phyloP scores from a whole-genome alignment of 1,284 basidiomycete genomes.

The Pseudozyma hubeiensis region DNA sequence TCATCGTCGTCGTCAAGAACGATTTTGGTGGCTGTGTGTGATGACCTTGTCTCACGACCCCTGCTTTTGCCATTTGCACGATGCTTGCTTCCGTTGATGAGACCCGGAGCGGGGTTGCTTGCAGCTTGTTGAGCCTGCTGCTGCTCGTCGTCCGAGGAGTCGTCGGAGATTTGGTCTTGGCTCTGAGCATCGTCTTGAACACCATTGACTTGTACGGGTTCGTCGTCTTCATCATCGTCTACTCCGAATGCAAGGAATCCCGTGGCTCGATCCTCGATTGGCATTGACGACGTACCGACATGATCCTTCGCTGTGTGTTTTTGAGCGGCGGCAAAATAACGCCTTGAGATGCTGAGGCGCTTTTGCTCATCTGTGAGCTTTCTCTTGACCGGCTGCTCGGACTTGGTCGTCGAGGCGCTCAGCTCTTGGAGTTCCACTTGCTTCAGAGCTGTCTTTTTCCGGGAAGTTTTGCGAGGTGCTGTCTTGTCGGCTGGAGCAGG shows the following conservation, averaged over 20 bases:
- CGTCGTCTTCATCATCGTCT: constrained; percentile 19
- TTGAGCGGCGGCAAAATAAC: constrained; percentile 25
- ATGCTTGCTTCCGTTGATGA: background rate
- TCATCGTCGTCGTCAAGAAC: constrained; percentile 1
- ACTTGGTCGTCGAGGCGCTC: background rate
- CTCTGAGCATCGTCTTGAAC: constrained; percentile 1
- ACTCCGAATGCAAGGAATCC: constrained; percentile 35
- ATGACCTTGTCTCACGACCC: background rate
- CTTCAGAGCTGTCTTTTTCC: background rate
- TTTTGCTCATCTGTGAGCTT: constrained; percentile 10
- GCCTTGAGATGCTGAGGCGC: constrained; percentile 16
- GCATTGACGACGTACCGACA: constrained; percentile 23
- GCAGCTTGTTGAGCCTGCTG: background rate
- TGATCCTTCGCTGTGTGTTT: constrained; percentile 3
- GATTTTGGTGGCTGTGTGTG: background rate
- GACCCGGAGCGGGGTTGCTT: background rate
- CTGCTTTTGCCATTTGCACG: constrained; percentile 12
- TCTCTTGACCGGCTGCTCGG: constrained; percentile 4
- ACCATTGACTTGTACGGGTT: background rate
- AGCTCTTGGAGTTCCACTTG: constrained; percentile 2
- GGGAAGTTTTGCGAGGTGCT: constrained; percentile 4
- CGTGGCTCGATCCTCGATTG: constrained; percentile 26
- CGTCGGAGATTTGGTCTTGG: background rate
- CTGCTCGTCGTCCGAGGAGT: constrained; percentile 29
- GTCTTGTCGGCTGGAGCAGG: background rate